phyloP scores from a whole-genome alignment of 306 rosid genomes.

The Glycine latifolia region DNA sequence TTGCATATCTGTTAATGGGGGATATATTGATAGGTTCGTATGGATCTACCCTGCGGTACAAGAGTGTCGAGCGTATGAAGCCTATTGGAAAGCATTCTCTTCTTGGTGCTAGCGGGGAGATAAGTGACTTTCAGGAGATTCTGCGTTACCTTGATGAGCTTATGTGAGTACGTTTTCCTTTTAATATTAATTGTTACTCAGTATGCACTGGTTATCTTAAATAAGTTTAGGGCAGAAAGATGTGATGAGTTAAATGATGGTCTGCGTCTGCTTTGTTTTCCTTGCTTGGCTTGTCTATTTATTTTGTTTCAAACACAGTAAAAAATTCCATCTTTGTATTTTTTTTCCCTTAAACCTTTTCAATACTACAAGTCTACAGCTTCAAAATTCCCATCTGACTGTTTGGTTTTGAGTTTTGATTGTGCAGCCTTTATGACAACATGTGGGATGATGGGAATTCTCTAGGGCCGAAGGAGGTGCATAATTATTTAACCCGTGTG shows the following conservation, averaged over 20 bases:
- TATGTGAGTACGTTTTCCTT: slow-evolving; percentile 60
- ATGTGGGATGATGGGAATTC: slow-evolving; percentile 69
- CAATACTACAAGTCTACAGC: slow-evolving; percentile 26
- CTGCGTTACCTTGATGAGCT: slow-evolving; percentile 82
- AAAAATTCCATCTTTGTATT: background rate
- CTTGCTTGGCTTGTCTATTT: slow-evolving; percentile 3
- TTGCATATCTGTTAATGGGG: slow-evolving; percentile 27
- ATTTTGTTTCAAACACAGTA: background rate
- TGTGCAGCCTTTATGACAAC: slow-evolving; percentile 83
- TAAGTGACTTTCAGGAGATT: slow-evolving; percentile 95
- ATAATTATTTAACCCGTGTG: slow-evolving; percentile 56
- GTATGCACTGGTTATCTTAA: too few relatives aligned
- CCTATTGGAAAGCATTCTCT: slow-evolving; percentile 90
- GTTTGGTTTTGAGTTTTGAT: slow-evolving; percentile 42
- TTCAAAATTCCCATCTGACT: slow-evolving; percentile 36
- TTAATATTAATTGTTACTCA: background rate
- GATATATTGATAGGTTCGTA: slow-evolving; percentile 75
- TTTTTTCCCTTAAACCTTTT: background rate
- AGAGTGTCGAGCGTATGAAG: slow-evolving; percentile 87
- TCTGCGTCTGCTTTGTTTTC: slow-evolving; percentile 22
- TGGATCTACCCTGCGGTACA: slow-evolving; percentile 94
- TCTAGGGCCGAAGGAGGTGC: slow-evolving; percentile 63
- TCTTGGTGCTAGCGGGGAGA: slow-evolving; percentile 94
- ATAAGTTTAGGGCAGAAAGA: too few relatives aligned
- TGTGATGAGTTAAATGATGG: background rate